Evolutionary conservation across 2,329 filamentous ascomycete species (phyloP).

Genomic region (Ophiostoma ulmi): DNA sequence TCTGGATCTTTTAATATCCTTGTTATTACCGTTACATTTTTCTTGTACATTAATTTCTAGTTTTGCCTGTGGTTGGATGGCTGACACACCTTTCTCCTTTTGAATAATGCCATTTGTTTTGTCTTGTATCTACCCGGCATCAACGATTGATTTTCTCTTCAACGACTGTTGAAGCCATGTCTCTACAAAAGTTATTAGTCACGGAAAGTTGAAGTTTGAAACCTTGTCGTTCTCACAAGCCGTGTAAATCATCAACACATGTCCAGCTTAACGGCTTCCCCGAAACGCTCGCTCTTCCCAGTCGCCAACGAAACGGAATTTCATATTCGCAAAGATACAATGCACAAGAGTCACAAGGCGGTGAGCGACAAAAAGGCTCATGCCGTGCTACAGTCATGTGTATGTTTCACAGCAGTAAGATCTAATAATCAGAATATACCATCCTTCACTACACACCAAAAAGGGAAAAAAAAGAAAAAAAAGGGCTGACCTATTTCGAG

Average conservation of each 20-base stretch:
- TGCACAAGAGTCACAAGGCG: neutral
- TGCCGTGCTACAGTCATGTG: neutral
- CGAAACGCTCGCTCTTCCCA: neutral
- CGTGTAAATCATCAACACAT: neutral
- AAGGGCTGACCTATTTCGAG: neutral
- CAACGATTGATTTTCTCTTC: neutral
- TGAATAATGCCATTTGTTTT: neutral
- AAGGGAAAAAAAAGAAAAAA: neutral
- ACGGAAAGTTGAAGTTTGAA: neutral
- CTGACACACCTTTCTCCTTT: neutral
- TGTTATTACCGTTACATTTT: neutral
- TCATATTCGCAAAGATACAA: neutral
- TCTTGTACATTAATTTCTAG: constrained; percentile 1
- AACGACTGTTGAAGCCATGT: neutral
- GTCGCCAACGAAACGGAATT: neutral
- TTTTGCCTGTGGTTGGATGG: neutral
- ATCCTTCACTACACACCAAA: neutral
- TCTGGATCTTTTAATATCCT: neutral
- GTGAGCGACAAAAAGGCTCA: neutral
- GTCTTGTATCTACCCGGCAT: neutral
- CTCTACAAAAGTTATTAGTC: neutral
- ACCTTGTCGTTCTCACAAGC: neutral
- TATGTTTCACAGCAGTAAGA: neutral
- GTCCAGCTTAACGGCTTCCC: neutral
- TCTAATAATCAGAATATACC: neutral